Conservation (phyloP, 2,329 filamentous ascomycete species). For the Zymoseptoria tritici region DNA sequence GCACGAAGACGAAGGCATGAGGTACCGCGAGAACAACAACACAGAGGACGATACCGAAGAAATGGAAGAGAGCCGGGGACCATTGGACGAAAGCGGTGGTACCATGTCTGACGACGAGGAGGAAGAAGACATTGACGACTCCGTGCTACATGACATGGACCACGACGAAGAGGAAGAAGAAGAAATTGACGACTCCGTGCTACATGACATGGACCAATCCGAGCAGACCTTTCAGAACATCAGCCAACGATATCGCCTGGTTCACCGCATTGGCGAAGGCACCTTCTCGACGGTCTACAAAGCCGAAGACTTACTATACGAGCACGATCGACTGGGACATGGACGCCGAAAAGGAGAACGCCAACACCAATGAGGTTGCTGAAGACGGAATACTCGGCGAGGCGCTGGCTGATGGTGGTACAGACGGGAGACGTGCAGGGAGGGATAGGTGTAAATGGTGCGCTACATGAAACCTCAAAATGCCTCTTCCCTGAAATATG, state of each 20-base stretch:
- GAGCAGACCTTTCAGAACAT: constrained; percentile 78
- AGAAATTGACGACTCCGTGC: too few relatives aligned
- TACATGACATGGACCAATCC: constrained; percentile 67
- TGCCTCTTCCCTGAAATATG: too few relatives aligned
- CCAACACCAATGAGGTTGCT: constrained; percentile 3
- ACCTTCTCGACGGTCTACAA: too few relatives aligned
- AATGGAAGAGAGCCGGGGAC: constrained; percentile 43
- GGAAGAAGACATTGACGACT: constrained; percentile 53
- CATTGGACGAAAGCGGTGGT: constrained; percentile 43
- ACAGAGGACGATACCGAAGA: constrained; percentile 33
- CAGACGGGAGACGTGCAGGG: background rate
- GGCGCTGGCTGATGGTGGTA: background rate
- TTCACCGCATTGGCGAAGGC: constrained; percentile 96
- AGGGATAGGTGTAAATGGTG: too few relatives aligned
- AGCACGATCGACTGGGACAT: constrained; percentile 78
- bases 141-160: constrained; percentile 55
- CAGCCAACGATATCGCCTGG: constrained; percentile 73
- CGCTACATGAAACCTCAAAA: too few relatives aligned
- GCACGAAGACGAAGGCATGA: constrained; percentile 15
- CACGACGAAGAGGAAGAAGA: too few relatives aligned
- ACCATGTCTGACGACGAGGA: constrained; percentile 47
- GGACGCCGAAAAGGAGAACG: constrained; percentile 39
- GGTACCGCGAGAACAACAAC: constrained; percentile 18
- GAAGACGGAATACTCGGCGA: background rate
- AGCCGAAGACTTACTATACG: constrained; percentile 83